These are phyloP conservation scores for Cucurbita pepo DNA, from an alignment of 306 rosid species.

Conservation along the genomic window DNA sequence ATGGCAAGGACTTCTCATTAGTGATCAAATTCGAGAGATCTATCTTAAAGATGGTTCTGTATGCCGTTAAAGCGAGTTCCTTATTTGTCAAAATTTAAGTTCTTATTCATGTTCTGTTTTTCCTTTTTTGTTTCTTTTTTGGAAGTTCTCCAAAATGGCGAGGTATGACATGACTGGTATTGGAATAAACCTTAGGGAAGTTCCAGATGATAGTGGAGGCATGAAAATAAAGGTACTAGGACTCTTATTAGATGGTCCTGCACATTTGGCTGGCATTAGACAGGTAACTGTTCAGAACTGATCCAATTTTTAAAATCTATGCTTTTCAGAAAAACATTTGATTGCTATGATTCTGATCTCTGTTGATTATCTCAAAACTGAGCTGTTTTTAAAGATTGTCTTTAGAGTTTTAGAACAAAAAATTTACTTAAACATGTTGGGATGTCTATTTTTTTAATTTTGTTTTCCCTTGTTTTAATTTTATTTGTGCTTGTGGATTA, in stretches of 20 bases:
- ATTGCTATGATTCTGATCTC: background rate
- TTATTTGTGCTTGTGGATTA: background rate
- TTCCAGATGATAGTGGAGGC: conserved; percentile 56
- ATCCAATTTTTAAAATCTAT: background rate
- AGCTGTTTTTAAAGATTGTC: background rate
- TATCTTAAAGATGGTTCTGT: background rate
- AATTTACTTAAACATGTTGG: background rate
- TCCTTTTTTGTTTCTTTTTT: conserved; percentile 15
- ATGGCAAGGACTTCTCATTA: too few relatives aligned
- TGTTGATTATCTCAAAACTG: background rate
- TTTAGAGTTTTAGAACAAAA: too few relatives aligned
- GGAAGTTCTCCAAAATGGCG: conserved; percentile 98
- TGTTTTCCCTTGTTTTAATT: background rate
- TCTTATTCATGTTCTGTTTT: conserved; percentile 27
- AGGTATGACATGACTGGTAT: conserved; percentile 97
- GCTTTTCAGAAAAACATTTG: background rate
- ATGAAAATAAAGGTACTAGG: conserved; percentile 59
- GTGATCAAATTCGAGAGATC: background rate
- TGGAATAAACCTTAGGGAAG: conserved; percentile 94
- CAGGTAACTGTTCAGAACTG: conserved; percentile 37
- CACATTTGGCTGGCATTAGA: conserved; percentile 77
- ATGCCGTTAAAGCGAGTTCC: conserved; percentile 3
- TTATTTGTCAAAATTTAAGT: conserved; percentile 16
- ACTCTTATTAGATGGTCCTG: conserved; percentile 78
- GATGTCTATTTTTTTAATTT: background rate